A percentile compares a stretch with the other conserved stretches of the same genome.
These are phyloP conservation scores for Silene conica DNA, from an alignment of 148 eudicot species.

Conservation along the genomic window DNA sequence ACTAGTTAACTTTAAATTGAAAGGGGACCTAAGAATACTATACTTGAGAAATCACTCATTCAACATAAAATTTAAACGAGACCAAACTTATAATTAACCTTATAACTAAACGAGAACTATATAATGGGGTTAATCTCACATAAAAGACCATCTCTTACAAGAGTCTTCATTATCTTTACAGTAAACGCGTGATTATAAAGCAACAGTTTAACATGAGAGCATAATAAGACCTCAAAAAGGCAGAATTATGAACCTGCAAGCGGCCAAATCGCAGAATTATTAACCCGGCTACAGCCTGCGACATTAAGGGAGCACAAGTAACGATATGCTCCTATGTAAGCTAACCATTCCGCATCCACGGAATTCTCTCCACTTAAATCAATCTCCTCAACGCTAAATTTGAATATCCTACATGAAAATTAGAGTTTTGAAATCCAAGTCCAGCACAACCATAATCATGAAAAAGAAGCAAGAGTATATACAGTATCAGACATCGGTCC, in stretches of 20 bases:
- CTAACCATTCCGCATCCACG: slow-evolving; percentile 95
- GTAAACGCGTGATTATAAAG: background rate
- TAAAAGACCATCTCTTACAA: background rate
- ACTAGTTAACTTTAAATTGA: background rate
- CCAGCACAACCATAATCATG: background rate
- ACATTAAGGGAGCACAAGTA: slow-evolving; percentile 56
- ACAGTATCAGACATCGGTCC: background rate
- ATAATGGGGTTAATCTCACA: background rate
- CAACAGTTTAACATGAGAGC: background rate
- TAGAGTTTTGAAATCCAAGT: slow-evolving; percentile 4
- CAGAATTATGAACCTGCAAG: slow-evolving; percentile 44
- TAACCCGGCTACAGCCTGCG: slow-evolving; percentile 63
- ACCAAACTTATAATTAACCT: too few relatives aligned
- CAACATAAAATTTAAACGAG: background rate
- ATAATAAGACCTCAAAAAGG: background rate
- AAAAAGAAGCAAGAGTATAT: background rate
- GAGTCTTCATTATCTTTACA: background rate
- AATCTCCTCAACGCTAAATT: slow-evolving; percentile 56
- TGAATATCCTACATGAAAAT: slow-evolving; percentile 50
- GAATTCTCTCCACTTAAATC: slow-evolving; percentile 67
- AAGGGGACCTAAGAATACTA: background rate
- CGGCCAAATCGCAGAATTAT: slow-evolving; percentile 75
- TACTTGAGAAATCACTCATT: background rate
- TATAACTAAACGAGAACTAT: background rate
- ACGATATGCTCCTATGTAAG: slow-evolving; percentile 70